Evolutionary conservation across 1,139 yeast genomes (phyloP).

Genomic region (Debaryomycetaceae sp.): DNA sequence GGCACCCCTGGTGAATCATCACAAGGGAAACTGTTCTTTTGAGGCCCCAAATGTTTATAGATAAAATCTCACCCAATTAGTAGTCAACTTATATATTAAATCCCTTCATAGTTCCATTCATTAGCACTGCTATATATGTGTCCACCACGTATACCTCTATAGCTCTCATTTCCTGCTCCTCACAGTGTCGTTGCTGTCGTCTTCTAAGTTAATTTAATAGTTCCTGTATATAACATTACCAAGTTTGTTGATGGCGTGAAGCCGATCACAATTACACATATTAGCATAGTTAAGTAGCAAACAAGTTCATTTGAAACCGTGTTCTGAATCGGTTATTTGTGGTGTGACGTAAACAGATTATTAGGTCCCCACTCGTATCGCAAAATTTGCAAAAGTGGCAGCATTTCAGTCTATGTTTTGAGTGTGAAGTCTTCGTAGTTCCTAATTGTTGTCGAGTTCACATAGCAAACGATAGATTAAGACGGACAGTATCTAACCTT

Average conservation of each 20-base stretch:
- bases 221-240: neutral
- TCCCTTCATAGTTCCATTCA: neutral
- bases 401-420: neutral
- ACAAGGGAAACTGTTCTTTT: conserved; percentile 19
- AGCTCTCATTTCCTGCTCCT: no score
- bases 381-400: neutral
- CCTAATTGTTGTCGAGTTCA: neutral
- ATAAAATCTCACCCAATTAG: neutral
- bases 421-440: neutral
- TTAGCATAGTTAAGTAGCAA: neutral
- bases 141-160: no score
- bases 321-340: neutral
- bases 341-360: neutral
- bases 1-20: conserved; percentile 32
- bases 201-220: neutral
- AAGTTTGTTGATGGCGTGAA: conserved; percentile 3
- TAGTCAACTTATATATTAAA: neutral
- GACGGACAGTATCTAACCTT: neutral
- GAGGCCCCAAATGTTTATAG: neutral
- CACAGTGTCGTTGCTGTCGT: no score
- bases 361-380: neutral
- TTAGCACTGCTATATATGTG: no score
- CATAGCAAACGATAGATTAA: neutral
- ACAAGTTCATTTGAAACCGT: neutral
- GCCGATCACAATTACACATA: conserved; percentile 1